Evolutionary conservation across 768 basidiomycete genomes (phyloP).

Genomic region (Collybia sordida): DNA sequence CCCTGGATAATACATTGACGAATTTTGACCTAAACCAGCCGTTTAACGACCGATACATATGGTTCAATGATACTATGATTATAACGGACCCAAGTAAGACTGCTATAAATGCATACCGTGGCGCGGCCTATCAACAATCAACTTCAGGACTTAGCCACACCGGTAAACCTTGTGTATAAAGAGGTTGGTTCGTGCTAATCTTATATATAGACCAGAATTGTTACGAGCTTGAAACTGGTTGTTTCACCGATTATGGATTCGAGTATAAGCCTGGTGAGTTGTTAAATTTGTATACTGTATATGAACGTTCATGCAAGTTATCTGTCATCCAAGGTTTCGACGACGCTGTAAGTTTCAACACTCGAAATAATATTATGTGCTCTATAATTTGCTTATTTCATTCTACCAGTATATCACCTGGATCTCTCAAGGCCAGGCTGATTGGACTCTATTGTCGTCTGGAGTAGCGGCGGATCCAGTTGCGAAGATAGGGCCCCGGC

Average conservation of each 20-base stretch:
- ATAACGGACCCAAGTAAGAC: conserved; percentile 57
- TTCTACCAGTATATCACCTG: conserved; percentile 75
- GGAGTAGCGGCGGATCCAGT: conserved; percentile 63
- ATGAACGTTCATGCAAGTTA: not conserved
- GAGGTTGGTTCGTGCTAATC: too few relatives aligned
- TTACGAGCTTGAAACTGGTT: conserved; percentile 59
- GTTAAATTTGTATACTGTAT: not conserved
- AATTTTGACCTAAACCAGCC: conserved; percentile 43
- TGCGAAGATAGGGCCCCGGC: conserved; percentile 62
- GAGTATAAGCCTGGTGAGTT: conserved; percentile 51
- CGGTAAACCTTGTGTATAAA: conserved; percentile 1
- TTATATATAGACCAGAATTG: conserved; percentile 45
- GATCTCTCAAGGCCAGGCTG: conserved; percentile 63
- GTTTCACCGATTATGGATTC: conserved; percentile 79
- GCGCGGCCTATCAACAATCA: conserved; percentile 75
- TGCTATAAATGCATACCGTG: conserved; percentile 61
- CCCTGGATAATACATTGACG: conserved; percentile 1
- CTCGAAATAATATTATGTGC: not conserved
- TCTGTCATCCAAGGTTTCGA: conserved; percentile 52
- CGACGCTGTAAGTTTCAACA: conserved; percentile 44
- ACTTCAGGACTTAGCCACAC: conserved; percentile 73
- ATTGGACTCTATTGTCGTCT: conserved; percentile 75
- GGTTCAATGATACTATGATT: conserved; percentile 60
- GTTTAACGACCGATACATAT: conserved; percentile 71
- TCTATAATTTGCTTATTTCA: not conserved